Evolutionary conservation across 2,329 filamentous ascomycete genomes (phyloP), one percentile per base, ranked within the genome.

Genomic region (Clarireedia homoeocarpa): DNA sequence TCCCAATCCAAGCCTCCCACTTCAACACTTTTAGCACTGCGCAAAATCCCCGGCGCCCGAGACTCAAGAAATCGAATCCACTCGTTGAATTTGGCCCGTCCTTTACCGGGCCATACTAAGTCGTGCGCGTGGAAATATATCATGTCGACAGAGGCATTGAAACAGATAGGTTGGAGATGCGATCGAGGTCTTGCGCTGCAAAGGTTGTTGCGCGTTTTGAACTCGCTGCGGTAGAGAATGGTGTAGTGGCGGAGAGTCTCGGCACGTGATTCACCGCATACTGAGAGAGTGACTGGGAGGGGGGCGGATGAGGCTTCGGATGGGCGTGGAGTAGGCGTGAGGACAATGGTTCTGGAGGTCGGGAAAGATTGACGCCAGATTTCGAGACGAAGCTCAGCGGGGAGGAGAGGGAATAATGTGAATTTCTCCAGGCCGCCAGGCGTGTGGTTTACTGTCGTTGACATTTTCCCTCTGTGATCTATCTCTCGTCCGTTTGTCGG

Each of bases 281-380:
- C 42, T 1, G n/a, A 24, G 9, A 55, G 45, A 7, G 52, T 55
- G 10, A 34, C 26, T n/a, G 52, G 52, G 6, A 46, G 52, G 9
- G 36, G 46, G 0, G 46, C 17, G 4, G 17, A 44, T 6, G 12
- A 3, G 15, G 46, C 46, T 42, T 55, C 23, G 17, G 14, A 9
- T 36, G 53, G 14, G 6, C 27, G 17, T 17, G 34, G 38, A 15
- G 40, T 55, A 17, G 27, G 42, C 14, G 38, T 50, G 24, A 55
- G 53, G 14, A 27, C 23, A 26, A 55, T 34, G 20, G 38, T 55
- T 7, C 53, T 24, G 5, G 53, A 44, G 23, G 10, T 5, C 4
- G 47, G 53, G 26, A 55, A 55, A 5, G 48, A 15, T 23, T 26
- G 30, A 26, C 47, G 53, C 53, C 47, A 55, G 20, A 55, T 55